Conservation (phyloP, 129 eudicot genomes). For the Silybum marianum region DNA sequence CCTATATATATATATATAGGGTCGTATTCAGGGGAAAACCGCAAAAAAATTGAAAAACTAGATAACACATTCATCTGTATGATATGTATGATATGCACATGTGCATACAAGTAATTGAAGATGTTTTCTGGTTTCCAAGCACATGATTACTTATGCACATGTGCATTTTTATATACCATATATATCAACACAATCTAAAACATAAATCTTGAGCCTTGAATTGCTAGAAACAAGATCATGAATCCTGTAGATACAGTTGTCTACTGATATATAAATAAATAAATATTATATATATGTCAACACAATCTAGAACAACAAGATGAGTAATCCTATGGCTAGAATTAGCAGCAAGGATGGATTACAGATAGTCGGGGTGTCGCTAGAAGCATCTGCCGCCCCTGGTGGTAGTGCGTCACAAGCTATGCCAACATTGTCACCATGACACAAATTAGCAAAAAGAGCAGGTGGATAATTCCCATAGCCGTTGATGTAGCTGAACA, state of each 20-base stretch:
- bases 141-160: too few species aligned
- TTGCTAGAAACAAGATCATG: neutral
- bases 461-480: conserved; percentile 23
- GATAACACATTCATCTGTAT: too few species aligned
- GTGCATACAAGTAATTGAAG: too few species aligned
- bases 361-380: neutral
- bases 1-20: too few species aligned
- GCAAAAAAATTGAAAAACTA: too few species aligned
- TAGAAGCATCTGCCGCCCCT: neutral
- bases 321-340: neutral
- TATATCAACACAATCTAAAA: neutral
- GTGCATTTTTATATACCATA: too few species aligned
- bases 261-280: too few species aligned
- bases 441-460: neutral
- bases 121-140: too few species aligned
- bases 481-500: conserved; percentile 27
- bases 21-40: too few species aligned
- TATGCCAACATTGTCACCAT: conserved; percentile 8
- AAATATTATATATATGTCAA: neutral
- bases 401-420: neutral
- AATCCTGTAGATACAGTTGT: too few species aligned
- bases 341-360: neutral
- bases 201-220: conserved; percentile 17
- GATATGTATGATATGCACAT: too few species aligned
- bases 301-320: neutral